These are phyloP conservation scores for Leucoagaricus sp. DNA, from an alignment of 1,284 basidiomycete genomes.

Conservation along the genomic window DNA sequence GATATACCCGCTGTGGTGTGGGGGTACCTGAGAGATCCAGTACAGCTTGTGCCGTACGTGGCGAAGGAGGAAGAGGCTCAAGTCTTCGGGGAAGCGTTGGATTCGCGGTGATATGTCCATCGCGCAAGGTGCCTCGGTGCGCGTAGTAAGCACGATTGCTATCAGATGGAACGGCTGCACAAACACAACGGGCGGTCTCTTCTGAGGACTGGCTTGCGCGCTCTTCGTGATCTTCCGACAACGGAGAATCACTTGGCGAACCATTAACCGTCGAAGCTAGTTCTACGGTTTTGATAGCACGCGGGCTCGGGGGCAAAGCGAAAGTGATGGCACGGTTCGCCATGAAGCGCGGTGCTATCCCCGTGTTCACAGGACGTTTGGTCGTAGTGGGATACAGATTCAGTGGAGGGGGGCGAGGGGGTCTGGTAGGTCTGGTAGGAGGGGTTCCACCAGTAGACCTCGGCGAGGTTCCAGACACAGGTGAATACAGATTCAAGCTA, in stretches of 20 bases:
- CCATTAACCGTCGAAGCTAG: not conserved
- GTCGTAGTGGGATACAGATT: conserved; percentile 6
- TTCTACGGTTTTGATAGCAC: conserved; percentile 2
- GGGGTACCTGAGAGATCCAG: conserved; percentile 12
- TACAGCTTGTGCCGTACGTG: conserved; percentile 1
- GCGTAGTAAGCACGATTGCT: not conserved
- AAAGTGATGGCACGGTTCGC: conserved; percentile 9
- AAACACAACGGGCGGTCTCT: not conserved
- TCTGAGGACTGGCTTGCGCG: conserved; percentile 1
- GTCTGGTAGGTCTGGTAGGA: conserved; percentile 2
- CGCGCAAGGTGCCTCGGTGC: not conserved
- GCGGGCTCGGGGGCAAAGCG: conserved; percentile 3
- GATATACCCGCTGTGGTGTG: not conserved
- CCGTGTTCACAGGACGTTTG: conserved; percentile 10
- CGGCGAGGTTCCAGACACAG: conserved; percentile 8
- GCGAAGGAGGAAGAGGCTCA: conserved; percentile 6
- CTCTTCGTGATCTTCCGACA: conserved; percentile 1
- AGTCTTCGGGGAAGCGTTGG: not conserved
- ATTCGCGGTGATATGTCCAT: not conserved
- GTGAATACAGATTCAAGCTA: conserved; percentile 11
- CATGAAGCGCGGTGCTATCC: conserved; percentile 14
- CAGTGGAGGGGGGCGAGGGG: conserved; percentile 14
- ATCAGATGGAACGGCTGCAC: not conserved
- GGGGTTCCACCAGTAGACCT: conserved; percentile 2
- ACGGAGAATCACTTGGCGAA: conserved; percentile 1